phyloP scores from a whole-genome alignment of 129 eudicot genomes.

The Scalesia atractyloides region DNA sequence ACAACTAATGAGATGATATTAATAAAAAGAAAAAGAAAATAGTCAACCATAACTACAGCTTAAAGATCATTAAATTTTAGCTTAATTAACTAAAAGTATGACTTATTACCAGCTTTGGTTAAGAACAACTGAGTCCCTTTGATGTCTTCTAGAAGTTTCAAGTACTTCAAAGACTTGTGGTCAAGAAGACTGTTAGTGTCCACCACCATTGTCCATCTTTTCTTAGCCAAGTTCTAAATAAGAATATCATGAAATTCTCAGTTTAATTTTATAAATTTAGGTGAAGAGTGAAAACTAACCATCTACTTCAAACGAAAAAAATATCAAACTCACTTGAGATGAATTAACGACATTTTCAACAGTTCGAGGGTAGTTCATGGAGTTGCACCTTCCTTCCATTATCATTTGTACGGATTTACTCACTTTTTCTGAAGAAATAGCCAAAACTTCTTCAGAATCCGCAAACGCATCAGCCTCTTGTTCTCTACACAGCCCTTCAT shows the following conservation, averaged over 20 bases:
- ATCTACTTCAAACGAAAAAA: background rate
- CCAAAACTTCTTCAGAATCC: constrained; percentile 23
- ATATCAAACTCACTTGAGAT: constrained; percentile 18
- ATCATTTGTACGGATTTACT: constrained; percentile 34
- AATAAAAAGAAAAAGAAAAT: constrained; percentile 11
- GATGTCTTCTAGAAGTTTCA: constrained; percentile 81
- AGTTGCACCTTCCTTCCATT: constrained; percentile 29
- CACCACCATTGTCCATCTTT: constrained; percentile 76
- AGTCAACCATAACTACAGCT: constrained; percentile 2
- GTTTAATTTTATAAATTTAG: background rate
- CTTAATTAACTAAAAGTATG: constrained; percentile 2
- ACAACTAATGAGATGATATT: constrained; percentile 56
- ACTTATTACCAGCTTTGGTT: constrained; percentile 71
- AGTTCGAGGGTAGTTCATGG: constrained; percentile 33
- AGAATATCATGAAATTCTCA: background rate
- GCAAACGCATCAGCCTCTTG: constrained; percentile 12
- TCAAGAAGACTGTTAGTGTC: constrained; percentile 65
- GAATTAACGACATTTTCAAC: constrained; percentile 32
- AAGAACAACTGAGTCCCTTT: constrained; percentile 69
- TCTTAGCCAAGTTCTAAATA: constrained; percentile 46
- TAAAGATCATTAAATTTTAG: background rate
- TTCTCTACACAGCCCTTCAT: background rate
- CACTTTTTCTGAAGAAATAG: constrained; percentile 38
- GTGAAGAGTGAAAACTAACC: background rate
- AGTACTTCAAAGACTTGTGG: constrained; percentile 63